Percentiles rank a stretch among this genome's conserved stretches.
Conservation (phyloP, 371 early-diverging fungal species). For the Blastocladiella emersonii region DNA sequence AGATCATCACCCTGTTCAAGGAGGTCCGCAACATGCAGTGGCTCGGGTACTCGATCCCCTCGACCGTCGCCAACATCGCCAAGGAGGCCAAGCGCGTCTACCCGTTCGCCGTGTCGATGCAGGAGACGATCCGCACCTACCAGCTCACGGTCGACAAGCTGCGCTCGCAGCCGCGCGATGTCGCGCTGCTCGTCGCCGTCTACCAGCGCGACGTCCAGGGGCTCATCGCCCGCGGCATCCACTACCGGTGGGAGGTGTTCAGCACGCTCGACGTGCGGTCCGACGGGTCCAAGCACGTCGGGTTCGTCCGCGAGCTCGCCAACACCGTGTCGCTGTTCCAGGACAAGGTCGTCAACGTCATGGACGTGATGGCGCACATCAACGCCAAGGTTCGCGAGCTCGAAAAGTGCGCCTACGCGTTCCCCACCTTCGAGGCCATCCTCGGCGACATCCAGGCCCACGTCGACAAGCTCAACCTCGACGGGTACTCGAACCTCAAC, state of each 20-base stretch:
- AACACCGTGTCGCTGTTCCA: slow-evolving; percentile 81
- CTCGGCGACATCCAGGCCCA: slow-evolving; percentile 73
- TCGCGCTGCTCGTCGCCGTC: slow-evolving; percentile 68
- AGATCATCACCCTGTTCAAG: slow-evolving; percentile 90
- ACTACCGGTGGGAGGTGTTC: slow-evolving; percentile 91
- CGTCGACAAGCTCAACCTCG: slow-evolving; percentile 83
- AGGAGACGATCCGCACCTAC: slow-evolving; percentile 88
- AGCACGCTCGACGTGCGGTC: slow-evolving; percentile 55
- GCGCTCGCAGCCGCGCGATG: slow-evolving; percentile 58
- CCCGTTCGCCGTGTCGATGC: slow-evolving; percentile 91
- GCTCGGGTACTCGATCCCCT: slow-evolving; percentile 85
- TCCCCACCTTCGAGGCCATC: slow-evolving; percentile 46
- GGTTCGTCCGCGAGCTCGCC: slow-evolving; percentile 90
- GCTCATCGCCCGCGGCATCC: slow-evolving; percentile 71
- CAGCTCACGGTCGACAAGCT: slow-evolving; percentile 61
- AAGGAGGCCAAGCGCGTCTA: slow-evolving; percentile 94
- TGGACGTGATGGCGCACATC: slow-evolving; percentile 69
- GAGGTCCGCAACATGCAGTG: slow-evolving; percentile 90
- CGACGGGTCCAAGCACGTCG: slow-evolving; percentile 37
- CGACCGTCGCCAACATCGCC: slow-evolving; percentile 78
- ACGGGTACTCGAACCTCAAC: slow-evolving; percentile 82
- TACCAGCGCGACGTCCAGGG: slow-evolving; percentile 84
- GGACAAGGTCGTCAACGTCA: slow-evolving; percentile 78
- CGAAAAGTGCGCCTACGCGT: slow-evolving; percentile 58
- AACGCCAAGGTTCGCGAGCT: slow-evolving; percentile 64